Base-by-base conservation (phyloP, 176 grass and related monocot species). In the Aegilops speltoides region DNA sequence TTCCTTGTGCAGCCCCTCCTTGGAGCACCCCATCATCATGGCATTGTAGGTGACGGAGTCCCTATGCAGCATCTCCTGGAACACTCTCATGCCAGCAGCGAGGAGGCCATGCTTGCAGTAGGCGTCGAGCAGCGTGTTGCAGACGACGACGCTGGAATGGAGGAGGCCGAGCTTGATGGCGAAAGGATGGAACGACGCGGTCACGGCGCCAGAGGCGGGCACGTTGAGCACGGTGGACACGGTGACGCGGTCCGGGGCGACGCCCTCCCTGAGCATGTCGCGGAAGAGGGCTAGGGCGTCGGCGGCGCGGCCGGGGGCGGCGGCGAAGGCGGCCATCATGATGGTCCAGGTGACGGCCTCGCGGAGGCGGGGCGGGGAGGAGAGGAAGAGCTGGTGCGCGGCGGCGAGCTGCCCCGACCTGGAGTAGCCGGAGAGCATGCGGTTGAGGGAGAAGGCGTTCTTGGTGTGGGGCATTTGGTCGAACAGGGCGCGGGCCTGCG, bases 1-100 rank as follows among this genome's bases (percentile, higher is more conserved):
- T 43, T 91, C 85, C 5, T 9, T 10, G 64, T 94, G 85, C 65
- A 81, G 50, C 43, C 96, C 96, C 73, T 95, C 88, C 62, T 90
- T 98, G 64, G 91, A 98, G 84, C 87, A 91, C 61, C 95, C 95
- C 68, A 88, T 93, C 2, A 95, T 86, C 85, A 98, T 91, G 19
- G 93, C 93, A 79, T 98, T 98, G 76, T 79, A 95, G 23, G 96
- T 94, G 78, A 98, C 79, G 0, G 86, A 79, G 77, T 98, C 93
- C 90, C 86, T 95, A 70, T 86, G 73, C 25, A 29, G 78, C 91
- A 93, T 94, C 86, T 91, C 84, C 19, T 76, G 81, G 67, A 98
- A 95, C 29, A 89, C 81, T 82, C 41, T 87, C 70, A 59, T 4
- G 8, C 48, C 91, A 12, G 75, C 74, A 68, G 56, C 64, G 36